phyloP scores from a whole-genome alignment of 2,329 filamentous ascomycete genomes.

The Venturia carpophila region DNA sequence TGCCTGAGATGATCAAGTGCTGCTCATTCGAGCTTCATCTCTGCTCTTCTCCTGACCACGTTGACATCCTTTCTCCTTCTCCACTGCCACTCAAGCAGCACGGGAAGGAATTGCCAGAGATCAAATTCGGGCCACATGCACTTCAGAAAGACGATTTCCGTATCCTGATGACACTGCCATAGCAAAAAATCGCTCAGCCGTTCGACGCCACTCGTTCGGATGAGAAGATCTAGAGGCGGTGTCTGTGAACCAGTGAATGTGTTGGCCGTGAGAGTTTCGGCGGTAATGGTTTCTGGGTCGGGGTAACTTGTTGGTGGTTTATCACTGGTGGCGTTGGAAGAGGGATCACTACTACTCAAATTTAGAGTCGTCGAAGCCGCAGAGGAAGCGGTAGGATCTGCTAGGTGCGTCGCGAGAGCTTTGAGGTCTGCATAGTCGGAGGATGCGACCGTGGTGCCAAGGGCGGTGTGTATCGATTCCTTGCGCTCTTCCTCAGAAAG shows the following conservation, averaged over 20 bases:
- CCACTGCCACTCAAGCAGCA: slow-evolving; percentile 83
- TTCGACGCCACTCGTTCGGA: slow-evolving; percentile 88
- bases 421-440: slow-evolving; percentile 17
- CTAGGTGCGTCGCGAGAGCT: slow-evolving; percentile 11
- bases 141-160: slow-evolving; percentile 84
- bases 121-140: slow-evolving; percentile 96
- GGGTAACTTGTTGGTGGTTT: slow-evolving; percentile 34
- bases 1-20: neutral
- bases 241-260: slow-evolving; percentile 73
- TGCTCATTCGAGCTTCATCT: slow-evolving; percentile 10
- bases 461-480: neutral
- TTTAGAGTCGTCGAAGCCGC: slow-evolving; percentile 14
- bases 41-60: neutral
- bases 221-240: slow-evolving; percentile 81
- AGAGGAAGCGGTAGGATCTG: slow-evolving; percentile 13
- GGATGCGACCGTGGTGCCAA: slow-evolving; percentile 2
- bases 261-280: slow-evolving; percentile 72
- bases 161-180: slow-evolving; percentile 93
- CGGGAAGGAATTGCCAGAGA: slow-evolving; percentile 84
- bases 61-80: slow-evolving; percentile 28
- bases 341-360: slow-evolving; percentile 27
- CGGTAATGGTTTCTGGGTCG: slow-evolving; percentile 85
- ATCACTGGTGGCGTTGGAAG: slow-evolving; percentile 54
- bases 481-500: slow-evolving; percentile 15
- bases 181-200: slow-evolving; percentile 96